A percentile compares a stretch with the other conserved stretches of the same genome.
phyloP scores from a whole-genome alignment of 345 rosid genomes.

The Lepidium sativum region DNA sequence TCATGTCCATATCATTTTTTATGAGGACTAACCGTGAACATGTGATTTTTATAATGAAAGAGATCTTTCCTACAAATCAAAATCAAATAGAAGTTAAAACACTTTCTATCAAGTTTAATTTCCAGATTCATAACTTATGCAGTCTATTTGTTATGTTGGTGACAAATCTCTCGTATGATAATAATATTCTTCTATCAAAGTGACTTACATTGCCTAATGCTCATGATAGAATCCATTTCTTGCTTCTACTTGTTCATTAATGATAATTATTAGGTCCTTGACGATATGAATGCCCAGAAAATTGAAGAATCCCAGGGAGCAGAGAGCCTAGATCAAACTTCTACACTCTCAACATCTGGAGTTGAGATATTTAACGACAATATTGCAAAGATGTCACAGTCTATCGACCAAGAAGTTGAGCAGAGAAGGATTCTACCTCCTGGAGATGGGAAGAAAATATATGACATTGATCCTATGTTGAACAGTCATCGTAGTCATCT shows the following conservation, averaged over 20 bases:
- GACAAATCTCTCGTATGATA: not conserved
- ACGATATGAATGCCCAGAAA: not conserved
- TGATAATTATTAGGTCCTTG: slow-evolving; percentile 1
- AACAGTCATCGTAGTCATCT: slow-evolving; percentile 52
- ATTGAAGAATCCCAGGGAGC: not conserved
- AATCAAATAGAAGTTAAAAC: not conserved
- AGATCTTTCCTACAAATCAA: not conserved
- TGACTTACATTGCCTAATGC: not conserved
- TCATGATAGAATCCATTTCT: not conserved
- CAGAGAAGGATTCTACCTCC: slow-evolving; percentile 55
- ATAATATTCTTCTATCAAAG: not conserved
- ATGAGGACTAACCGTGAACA: not conserved
- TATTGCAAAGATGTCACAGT: slow-evolving; percentile 22
- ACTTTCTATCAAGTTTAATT: not conserved
- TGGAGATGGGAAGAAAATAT: slow-evolving; percentile 67
- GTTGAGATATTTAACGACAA: slow-evolving; percentile 16
- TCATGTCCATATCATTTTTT: not conserved
- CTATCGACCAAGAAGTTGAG: slow-evolving; percentile 22
- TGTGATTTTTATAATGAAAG: not conserved
- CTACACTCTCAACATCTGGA: slow-evolving; percentile 24
- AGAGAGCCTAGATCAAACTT: slow-evolving; percentile 33
- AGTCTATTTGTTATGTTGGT: not conserved
- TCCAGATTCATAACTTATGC: not conserved
- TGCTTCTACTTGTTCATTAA: not conserved
- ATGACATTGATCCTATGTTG: slow-evolving; percentile 76